phyloP scores from a whole-genome alignment of 805 yeast genomes.

The Starmerella ratchasimensis region DNA sequence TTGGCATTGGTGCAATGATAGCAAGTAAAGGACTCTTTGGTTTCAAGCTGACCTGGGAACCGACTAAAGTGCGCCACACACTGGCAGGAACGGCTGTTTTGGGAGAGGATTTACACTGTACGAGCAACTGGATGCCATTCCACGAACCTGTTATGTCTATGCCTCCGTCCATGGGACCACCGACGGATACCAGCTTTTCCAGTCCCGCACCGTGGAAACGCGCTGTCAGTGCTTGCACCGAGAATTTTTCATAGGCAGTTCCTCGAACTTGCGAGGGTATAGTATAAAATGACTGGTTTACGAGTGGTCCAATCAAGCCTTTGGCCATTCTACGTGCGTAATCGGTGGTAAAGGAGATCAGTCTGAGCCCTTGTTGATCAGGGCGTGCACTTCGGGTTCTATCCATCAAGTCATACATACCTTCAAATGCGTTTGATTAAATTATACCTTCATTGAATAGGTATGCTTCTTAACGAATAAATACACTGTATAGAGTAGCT shows the following conservation, averaged over 20 bases:
- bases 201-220: constrained; percentile 2
- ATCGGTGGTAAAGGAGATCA: background rate
- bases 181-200: constrained; percentile 5
- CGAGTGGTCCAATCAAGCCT: too few relatives aligned
- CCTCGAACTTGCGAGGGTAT: too few relatives aligned
- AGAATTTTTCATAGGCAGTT: constrained; percentile 4
- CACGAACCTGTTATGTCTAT: constrained; percentile 9
- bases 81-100: constrained; percentile 2
- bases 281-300: too few relatives aligned
- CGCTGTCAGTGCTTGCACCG: constrained; percentile 1
- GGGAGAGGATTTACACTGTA: constrained; percentile 11
- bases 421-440: background rate
- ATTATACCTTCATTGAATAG: background rate
- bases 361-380: background rate
- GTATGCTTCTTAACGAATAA: background rate
- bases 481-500: background rate
- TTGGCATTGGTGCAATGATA: constrained; percentile 11
- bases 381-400: background rate
- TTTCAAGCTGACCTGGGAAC: constrained; percentile 7
- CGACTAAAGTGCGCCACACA: constrained; percentile 12
- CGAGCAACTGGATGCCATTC: constrained; percentile 4
- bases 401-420: constrained; percentile 1
- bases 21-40: background rate
- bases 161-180: constrained; percentile 14
- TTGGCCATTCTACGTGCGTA: too few relatives aligned